A percentile compares a stretch with the other conserved stretches of the same genome.
phyloP scores from a whole-genome alignment of 495 filamentous ascomycete genomes.

The Corynascus novoguineensis region DNA sequence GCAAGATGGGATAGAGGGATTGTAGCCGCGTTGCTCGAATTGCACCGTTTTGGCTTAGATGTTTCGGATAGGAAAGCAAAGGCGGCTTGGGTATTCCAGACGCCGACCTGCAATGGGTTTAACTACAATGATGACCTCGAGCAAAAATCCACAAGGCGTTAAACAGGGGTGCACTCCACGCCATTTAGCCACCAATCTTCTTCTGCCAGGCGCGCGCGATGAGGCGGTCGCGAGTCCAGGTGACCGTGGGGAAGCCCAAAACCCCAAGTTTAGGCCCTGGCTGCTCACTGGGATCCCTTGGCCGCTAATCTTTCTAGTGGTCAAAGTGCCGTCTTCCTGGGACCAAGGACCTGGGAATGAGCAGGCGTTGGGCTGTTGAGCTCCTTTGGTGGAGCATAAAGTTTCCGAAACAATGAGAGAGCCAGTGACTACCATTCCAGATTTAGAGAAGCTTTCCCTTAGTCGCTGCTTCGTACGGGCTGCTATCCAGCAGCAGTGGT shows the following conservation, averaged over 20 bases:
- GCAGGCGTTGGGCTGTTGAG: neutral
- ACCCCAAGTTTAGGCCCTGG: neutral
- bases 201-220: neutral
- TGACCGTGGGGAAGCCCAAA: neutral
- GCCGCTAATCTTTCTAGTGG: neutral
- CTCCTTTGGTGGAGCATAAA: neutral
- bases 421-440: neutral
- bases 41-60: neutral
- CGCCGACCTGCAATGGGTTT: neutral
- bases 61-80: neutral
- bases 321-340: neutral
- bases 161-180: neutral
- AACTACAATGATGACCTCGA: neutral
- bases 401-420: neutral
- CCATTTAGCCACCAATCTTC: neutral
- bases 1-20: neutral
- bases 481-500: no score
- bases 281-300: neutral
- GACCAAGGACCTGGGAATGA: neutral
- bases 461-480: no score
- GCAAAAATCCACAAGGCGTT: neutral
- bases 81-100: neutral
- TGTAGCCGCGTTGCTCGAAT: neutral
- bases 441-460: no score
- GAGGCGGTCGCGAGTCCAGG: neutral